Conservation (phyloP, 2,329 filamentous ascomycete species). For the Diaporthe sp. region DNA sequence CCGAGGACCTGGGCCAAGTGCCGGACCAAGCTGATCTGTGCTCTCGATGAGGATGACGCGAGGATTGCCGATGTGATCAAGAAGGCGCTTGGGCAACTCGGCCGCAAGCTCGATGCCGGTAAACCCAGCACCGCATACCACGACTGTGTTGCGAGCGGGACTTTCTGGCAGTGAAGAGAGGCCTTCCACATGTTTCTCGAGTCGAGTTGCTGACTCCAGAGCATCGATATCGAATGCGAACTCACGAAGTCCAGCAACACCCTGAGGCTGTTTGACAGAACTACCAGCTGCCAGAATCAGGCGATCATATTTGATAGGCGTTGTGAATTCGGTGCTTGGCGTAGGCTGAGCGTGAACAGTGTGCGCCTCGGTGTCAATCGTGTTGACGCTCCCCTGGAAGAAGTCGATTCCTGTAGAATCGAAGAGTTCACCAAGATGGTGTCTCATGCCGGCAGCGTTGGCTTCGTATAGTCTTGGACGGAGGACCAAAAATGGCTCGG, state of each 20-base stretch:
- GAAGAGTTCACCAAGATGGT: not conserved
- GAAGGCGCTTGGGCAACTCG: conserved; percentile 3
- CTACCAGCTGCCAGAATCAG: conserved; percentile 16
- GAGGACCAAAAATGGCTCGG: not conserved
- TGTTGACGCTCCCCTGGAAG: not conserved
- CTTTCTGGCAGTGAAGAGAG: not conserved
- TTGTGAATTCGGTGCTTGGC: not conserved
- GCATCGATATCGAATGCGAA: conserved; percentile 1
- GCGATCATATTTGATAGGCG: not conserved
- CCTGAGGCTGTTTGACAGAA: not conserved
- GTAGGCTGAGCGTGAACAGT: not conserved
- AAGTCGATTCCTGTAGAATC: not conserved
- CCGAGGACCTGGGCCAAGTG: not conserved
- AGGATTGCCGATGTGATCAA: not conserved
- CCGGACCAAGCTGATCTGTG: not conserved
- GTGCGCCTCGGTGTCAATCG: not conserved
- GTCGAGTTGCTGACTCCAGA: not conserved
- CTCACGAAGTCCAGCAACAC: not conserved
- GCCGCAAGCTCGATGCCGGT: conserved; percentile 8
- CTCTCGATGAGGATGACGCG: not conserved
- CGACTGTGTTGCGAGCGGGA: not conserved
- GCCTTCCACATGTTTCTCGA: not conserved
- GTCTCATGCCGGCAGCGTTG: not conserved
- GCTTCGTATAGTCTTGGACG: conserved; percentile 17
- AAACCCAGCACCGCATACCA: not conserved